Evolutionary conservation across 148 eudicot genomes (phyloP).

Genomic region (Rhododendron simsii): DNA sequence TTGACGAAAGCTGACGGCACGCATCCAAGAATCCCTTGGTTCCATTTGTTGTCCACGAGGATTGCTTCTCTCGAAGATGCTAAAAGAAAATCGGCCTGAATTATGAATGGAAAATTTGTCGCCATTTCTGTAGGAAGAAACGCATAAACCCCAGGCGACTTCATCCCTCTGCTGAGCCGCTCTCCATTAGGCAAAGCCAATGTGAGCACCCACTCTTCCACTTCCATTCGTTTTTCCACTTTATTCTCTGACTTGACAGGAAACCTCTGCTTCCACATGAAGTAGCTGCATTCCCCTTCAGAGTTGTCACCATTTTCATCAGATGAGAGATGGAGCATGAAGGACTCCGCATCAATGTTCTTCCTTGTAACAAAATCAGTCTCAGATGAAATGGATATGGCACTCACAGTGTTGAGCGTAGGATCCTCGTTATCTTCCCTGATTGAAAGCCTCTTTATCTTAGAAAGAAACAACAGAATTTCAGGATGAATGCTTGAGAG

Average conservation of each 20-base stretch:
- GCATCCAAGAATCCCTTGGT: slow-evolving; percentile 64
- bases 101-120: slow-evolving; percentile 65
- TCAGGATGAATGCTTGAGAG: slow-evolving; percentile 74
- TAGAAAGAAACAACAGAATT: slow-evolving; percentile 59
- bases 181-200: slow-evolving; percentile 66
- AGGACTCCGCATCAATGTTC: slow-evolving; percentile 58
- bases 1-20: slow-evolving; percentile 51
- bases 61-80: slow-evolving; percentile 68
- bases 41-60: slow-evolving; percentile 58
- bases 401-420: slow-evolving; percentile 34
- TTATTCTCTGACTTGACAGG: slow-evolving; percentile 41
- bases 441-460: slow-evolving; percentile 52
- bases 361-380: slow-evolving; percentile 32
- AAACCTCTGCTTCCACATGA: slow-evolving; percentile 75
- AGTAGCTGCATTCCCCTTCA: slow-evolving; percentile 48
- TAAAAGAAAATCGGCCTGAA: slow-evolving; percentile 69
- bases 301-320: slow-evolving; percentile 24
- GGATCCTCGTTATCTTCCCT: slow-evolving; percentile 45
- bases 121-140: slow-evolving; percentile 73
- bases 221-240: slow-evolving; percentile 54
- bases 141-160: slow-evolving; percentile 55
- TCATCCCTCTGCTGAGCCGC: slow-evolving; percentile 49
- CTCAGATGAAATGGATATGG: slow-evolving; percentile 57
- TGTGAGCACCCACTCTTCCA: slow-evolving; percentile 61
- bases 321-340: slow-evolving; percentile 42